Evolutionary conservation across 345 rosid genomes (phyloP), one percentile per base, ranked within the genome.

Genomic region (Euphorbia tirucalli): DNA sequence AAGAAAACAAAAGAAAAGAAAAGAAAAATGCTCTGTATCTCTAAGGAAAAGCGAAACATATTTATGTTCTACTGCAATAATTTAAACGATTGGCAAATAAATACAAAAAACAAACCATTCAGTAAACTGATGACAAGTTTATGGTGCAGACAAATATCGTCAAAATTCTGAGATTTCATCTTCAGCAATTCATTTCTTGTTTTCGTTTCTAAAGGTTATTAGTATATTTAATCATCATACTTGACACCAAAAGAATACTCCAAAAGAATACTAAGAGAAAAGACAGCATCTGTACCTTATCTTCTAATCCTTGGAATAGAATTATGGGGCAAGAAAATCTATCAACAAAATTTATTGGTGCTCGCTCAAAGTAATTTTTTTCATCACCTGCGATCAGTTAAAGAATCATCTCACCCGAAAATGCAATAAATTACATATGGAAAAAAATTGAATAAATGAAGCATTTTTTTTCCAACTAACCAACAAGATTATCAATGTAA

Each of bases 261-360:
- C n/a, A n/a, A n/a, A n/a, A 90, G 56, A 39, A 54, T 18, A 16
- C 54, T 21, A 19, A 48, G 31, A 30, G 56, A 0, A 55, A 50
- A 21, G 25, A 52, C 0, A 21, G 79, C 32, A 31, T 56, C 16
- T 70, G 2, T 78, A 90, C 97, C 99, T 92, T 90, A 82, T 95
- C 99, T 76, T 95, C 98, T 68, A 95, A 73, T 66, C 99, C 98
- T 77, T 92, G 98, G 80, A 95, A 95, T 37, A 90, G 83, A 85
- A 95, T 92, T 75, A 89, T 85, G 77, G 97, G 99, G 83, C 98
- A 95, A 72, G 97, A 92, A 84, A 95, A 95, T 71, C 75, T 83
- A 71, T 90, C 88, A 2, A 90, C 96, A 64, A 78, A 89, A 84
- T 92, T 92, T 75, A 90, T 88, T 46, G 97, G 99, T 21, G 99